These are phyloP conservation scores for Limonomyces culmigenus DNA, from an alignment of 1,284 basidiomycete species.

Conservation along the genomic window DNA sequence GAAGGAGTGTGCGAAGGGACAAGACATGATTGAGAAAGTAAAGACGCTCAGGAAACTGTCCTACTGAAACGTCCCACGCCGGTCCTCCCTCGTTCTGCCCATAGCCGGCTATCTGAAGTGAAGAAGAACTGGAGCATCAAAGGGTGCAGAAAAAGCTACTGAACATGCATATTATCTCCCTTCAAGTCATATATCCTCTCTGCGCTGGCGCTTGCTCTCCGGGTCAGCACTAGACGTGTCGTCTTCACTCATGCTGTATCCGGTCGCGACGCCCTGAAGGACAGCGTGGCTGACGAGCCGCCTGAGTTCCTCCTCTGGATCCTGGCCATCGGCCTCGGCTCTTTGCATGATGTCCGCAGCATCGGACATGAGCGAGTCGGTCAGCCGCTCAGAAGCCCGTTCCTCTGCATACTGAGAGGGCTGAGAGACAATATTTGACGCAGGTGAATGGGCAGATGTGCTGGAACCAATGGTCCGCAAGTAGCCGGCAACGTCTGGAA, in stretches of 20 bases:
- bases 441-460: not conserved
- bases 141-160: not conserved
- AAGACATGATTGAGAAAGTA: no score
- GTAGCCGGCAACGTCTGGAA: constrained; percentile 60
- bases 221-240: constrained; percentile 11
- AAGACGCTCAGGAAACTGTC: no score
- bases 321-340: constrained; percentile 41
- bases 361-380: constrained; percentile 46
- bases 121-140: no score
- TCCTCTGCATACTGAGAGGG: constrained; percentile 55
- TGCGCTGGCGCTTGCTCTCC: constrained; percentile 8
- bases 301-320: constrained; percentile 42
- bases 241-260: constrained; percentile 40
- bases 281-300: constrained; percentile 41
- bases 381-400: constrained; percentile 48
- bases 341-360: constrained; percentile 52
- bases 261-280: constrained; percentile 38
- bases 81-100: no score
- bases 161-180: constrained; percentile 9
- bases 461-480: constrained; percentile 18
- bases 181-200: constrained; percentile 14
- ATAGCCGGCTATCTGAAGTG: no score
- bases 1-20: no score
- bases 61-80: no score
- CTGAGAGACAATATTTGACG: not conserved